These are phyloP conservation scores for Candolleomyces efflorescens DNA, from an alignment of 768 basidiomycete species.

Conservation along the genomic window DNA sequence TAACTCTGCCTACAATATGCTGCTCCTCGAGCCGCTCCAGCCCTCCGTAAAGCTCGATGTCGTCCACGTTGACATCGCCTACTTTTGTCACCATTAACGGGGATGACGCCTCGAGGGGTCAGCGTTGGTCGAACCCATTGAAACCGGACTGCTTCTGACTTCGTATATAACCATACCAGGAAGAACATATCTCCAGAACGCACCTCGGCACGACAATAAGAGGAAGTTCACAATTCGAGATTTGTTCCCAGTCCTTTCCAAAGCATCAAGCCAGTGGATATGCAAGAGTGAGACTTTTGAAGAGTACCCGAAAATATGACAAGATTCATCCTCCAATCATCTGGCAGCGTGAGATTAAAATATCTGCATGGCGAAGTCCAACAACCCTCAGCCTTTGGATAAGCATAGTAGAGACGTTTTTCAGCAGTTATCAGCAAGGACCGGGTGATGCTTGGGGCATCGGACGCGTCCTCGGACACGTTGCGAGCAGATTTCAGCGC, in stretches of 20 bases:
- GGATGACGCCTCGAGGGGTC: slow-evolving; percentile 15
- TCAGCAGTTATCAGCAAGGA: too few species aligned
- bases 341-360: neutral
- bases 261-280: slow-evolving; percentile 92
- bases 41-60: slow-evolving; percentile 84
- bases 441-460: too few species aligned
- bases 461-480: too few species aligned
- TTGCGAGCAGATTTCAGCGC: too few species aligned
- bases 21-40: slow-evolving; percentile 82
- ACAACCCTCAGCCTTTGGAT: slow-evolving; percentile 70
- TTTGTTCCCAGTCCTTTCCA: slow-evolving; percentile 94
- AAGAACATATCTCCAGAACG: slow-evolving; percentile 71
- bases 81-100: slow-evolving; percentile 89
- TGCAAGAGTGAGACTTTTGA: slow-evolving; percentile 88
- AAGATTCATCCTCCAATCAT: neutral
- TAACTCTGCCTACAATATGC: slow-evolving; percentile 92
- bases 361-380: slow-evolving; percentile 65
- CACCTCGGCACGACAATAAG: slow-evolving; percentile 96
- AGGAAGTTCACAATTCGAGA: slow-evolving; percentile 91
- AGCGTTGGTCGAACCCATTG: neutral
- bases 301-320: slow-evolving; percentile 56
- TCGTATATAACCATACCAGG: slow-evolving; percentile 26
- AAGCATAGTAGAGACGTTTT: slow-evolving; percentile 45
- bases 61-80: slow-evolving; percentile 90
- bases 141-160: neutral